Percentiles rank a stretch among this genome's conserved stretches.
phyloP scores from a whole-genome alignment of 2,329 filamentous ascomycete genomes.

The Cladosporium halotolerans region DNA sequence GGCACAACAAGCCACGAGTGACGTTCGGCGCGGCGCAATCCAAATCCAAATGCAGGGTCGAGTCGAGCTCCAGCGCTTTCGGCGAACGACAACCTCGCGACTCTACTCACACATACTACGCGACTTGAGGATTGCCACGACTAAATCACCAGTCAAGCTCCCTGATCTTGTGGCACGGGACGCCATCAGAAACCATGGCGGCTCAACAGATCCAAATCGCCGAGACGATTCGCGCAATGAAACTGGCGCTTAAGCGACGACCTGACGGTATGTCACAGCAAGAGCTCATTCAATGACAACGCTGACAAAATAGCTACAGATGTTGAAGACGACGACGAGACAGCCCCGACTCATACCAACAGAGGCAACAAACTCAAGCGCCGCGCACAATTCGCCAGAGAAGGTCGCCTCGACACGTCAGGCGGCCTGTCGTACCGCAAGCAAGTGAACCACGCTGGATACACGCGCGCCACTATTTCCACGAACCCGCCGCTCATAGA shows the following conservation, averaged over 20 bases:
- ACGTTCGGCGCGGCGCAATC: no score
- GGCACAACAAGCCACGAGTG: no score
- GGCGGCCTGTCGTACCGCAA: slow-evolving; percentile 44
- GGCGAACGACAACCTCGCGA: no score
- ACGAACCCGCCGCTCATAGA: slow-evolving; percentile 68
- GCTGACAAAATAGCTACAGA: slow-evolving; percentile 43
- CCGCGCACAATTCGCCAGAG: slow-evolving; percentile 62
- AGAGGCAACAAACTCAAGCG: slow-evolving; percentile 75
- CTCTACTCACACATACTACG: not conserved
- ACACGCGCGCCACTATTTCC: slow-evolving; percentile 65
- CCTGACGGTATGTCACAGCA: slow-evolving; percentile 47
- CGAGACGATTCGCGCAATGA: slow-evolving; percentile 63
- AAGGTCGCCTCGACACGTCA: slow-evolving; percentile 62
- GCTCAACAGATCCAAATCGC: slow-evolving; percentile 54
- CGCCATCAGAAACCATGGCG: slow-evolving; percentile 32
- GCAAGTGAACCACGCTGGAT: slow-evolving; percentile 68
- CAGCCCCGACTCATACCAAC: slow-evolving; percentile 63
- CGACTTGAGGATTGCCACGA: no score
- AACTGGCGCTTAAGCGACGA: slow-evolving; percentile 57
- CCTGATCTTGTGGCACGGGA: no score
- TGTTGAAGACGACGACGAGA: slow-evolving; percentile 71
- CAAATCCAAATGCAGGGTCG: no score
- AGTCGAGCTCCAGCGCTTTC: no score
- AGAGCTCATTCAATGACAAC: not conserved
- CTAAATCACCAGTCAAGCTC: no score